Conservation (phyloP, 768 basidiomycete genomes). For the Tylopilus subfusipes region DNA sequence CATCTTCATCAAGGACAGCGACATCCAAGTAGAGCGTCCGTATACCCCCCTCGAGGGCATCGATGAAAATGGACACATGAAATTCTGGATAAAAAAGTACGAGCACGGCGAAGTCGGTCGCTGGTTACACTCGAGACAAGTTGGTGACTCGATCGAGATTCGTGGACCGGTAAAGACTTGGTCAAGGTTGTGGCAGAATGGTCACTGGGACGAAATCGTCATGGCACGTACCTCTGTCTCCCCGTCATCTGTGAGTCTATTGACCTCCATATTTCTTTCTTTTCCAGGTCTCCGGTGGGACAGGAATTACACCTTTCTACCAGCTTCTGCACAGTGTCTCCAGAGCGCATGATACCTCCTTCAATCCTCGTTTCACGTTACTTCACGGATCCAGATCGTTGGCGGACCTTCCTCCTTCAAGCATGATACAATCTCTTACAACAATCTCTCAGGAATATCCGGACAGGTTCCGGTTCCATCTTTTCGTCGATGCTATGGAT, state of each 20-base stretch:
- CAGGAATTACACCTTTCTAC: slow-evolving; percentile 82
- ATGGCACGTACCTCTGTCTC: slow-evolving; percentile 46
- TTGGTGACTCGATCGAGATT: slow-evolving; percentile 68
- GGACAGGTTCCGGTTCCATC: slow-evolving; percentile 48
- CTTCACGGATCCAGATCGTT: slow-evolving; percentile 65
- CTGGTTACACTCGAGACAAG: slow-evolving; percentile 71
- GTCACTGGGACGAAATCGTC: slow-evolving; percentile 73
- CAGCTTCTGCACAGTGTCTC: slow-evolving; percentile 66
- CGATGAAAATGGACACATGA: slow-evolving; percentile 61
- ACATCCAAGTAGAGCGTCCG: slow-evolving; percentile 83
- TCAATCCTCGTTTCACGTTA: slow-evolving; percentile 60
- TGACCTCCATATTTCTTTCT: background rate
- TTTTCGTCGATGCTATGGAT: slow-evolving; percentile 57
- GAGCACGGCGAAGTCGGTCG: slow-evolving; percentile 75
- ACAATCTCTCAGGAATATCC: slow-evolving; percentile 49
- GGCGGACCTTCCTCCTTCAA: slow-evolving; percentile 65
- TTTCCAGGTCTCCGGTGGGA: slow-evolving; percentile 75
- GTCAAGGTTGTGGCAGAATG: slow-evolving; percentile 42
- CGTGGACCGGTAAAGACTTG: slow-evolving; percentile 75
- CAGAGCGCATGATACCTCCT: slow-evolving; percentile 19
- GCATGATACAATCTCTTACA: slow-evolving; percentile 52
- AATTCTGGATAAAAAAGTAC: slow-evolving; percentile 81
- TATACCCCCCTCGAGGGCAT: slow-evolving; percentile 80
- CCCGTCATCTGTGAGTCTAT: background rate
- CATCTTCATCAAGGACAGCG: slow-evolving; percentile 79